A percentile compares a stretch with the other conserved stretches of the same genome.
Conservation (phyloP, 2,329 filamentous ascomycete species). For the Fusarium newnesense region DNA sequence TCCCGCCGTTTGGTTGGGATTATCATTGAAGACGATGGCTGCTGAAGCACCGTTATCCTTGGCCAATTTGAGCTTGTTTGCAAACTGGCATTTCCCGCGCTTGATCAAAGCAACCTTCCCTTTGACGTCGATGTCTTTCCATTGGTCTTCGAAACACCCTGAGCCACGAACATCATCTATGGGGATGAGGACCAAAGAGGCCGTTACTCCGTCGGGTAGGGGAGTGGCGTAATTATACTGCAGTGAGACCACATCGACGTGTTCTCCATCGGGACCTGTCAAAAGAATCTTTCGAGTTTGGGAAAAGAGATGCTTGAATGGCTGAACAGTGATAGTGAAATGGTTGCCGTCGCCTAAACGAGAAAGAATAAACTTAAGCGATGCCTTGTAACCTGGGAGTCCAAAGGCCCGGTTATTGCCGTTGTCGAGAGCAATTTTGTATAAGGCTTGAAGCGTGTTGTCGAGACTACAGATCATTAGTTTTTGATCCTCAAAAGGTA, state of each 20-base stretch:
- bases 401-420: conserved; percentile 21
- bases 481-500: background rate
- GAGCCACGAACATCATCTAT: conserved; percentile 48
- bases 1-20: conserved; percentile 52
- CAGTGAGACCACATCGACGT: conserved; percentile 43
- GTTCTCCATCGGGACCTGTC: conserved; percentile 9
- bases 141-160: conserved; percentile 53
- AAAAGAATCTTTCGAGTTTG: conserved; percentile 5
- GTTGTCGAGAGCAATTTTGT: conserved; percentile 22
- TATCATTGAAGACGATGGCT: conserved; percentile 71
- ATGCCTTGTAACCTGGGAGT: conserved; percentile 25
- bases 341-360: background rate
- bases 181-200: conserved; percentile 46
- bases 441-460: background rate
- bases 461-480: conserved; percentile 6
- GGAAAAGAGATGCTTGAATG: conserved; percentile 25
- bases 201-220: conserved; percentile 46
- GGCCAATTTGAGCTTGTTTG: conserved; percentile 54
- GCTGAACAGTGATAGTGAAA: conserved; percentile 15
- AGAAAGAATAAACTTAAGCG: conserved; percentile 16
- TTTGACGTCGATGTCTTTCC: conserved; percentile 51
- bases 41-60: conserved; percentile 50
- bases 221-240: conserved; percentile 55
- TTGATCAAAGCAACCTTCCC: conserved; percentile 56
- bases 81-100: conserved; percentile 54